These are phyloP conservation scores for Henckelia pumila DNA, from an alignment of 257 asterid species.

Conservation along the genomic window DNA sequence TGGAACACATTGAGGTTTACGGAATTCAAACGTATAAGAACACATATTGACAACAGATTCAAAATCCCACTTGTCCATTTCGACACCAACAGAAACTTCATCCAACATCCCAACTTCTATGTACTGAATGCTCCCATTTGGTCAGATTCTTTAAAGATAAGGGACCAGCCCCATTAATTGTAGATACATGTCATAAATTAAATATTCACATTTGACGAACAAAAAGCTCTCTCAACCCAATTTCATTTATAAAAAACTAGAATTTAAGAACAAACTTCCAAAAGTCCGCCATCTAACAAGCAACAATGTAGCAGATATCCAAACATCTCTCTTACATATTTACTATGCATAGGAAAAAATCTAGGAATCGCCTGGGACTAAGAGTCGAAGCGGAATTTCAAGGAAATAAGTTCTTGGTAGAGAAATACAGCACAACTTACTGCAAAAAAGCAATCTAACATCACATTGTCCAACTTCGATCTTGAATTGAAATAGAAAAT, in stretches of 20 bases:
- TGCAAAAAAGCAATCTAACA: background rate
- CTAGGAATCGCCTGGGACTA: background rate
- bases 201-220: background rate
- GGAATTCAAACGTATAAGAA: background rate
- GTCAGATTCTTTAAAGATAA: background rate
- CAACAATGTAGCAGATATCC: background rate
- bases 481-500: background rate
- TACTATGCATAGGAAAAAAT: background rate
- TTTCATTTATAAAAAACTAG: no score
- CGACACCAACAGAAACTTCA: background rate
- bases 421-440: conserved; percentile 8
- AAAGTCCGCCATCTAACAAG: background rate
- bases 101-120: background rate
- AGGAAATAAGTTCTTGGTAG: conserved; percentile 5
- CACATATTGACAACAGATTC: conserved; percentile 1
- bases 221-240: background rate
- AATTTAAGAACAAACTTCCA: background rate
- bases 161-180: background rate
- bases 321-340: background rate
- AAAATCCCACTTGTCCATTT: background rate
- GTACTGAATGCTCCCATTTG: background rate
- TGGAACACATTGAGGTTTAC: background rate
- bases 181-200: background rate
- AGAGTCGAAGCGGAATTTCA: conserved; percentile 4
- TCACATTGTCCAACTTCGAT: background rate